phyloP scores from a whole-genome alignment of 129 eudicot genomes.

The Saposhnikovia divaricata region DNA sequence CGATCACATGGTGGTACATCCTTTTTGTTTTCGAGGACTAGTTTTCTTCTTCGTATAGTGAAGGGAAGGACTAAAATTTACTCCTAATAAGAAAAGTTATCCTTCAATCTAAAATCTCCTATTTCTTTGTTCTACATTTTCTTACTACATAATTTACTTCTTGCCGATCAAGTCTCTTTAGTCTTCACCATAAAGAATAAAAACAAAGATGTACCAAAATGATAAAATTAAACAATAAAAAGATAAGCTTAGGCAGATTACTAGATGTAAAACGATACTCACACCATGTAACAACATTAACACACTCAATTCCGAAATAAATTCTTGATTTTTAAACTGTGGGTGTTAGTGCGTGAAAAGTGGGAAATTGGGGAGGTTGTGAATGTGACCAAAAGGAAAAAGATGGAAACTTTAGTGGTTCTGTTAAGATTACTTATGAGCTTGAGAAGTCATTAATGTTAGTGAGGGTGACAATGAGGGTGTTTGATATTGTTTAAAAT shows the following conservation, averaged over 20 bases:
- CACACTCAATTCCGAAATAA: too few relatives aligned
- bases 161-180: background rate
- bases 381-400: slow-evolving; percentile 8
- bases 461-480: too few relatives aligned
- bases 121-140: background rate
- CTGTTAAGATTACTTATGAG: too few relatives aligned
- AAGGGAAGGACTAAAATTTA: background rate
- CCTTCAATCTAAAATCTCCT: background rate
- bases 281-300: too few relatives aligned
- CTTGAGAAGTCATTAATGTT: too few relatives aligned
- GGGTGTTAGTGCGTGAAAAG: slow-evolving; percentile 6
- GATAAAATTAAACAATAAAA: background rate
- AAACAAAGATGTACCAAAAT: background rate
- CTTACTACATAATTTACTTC: background rate
- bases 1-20: background rate
- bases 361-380: slow-evolving; percentile 1
- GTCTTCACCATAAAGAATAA: background rate
- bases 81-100: background rate
- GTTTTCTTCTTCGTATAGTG: background rate
- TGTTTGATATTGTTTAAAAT: too few relatives aligned
- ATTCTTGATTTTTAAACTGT: background rate
- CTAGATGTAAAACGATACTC: too few relatives aligned
- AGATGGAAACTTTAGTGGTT: too few relatives aligned
- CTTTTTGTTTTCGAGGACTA: background rate
- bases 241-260: too few relatives aligned